Base-by-base conservation (phyloP, 306 rosid species). In the Cucumis hystrix region DNA sequence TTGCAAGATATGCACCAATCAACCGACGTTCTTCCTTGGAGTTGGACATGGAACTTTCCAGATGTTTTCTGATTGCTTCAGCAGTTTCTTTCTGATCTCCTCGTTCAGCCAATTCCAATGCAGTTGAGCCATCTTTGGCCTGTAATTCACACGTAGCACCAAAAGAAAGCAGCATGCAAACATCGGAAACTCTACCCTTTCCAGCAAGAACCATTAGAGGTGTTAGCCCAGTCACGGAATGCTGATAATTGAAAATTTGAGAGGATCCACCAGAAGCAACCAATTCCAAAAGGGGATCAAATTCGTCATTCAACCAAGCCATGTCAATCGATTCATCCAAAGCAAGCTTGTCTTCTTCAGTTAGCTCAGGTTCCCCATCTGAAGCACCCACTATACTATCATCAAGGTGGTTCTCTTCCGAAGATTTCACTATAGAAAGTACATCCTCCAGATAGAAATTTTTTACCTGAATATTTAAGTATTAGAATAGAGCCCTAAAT, bases 171-270 rank as follows among this genome's bases (percentile, higher is more conserved):
- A 95, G 90, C 92, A 86, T 86, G 86, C 93, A 89, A 83, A 95
- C 83, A 74, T 92, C 91, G 55, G 85, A 88, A 67, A 88, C 87
- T 82, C 91, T 92, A 77, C 99, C 97, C 83, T 87, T 95, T 78
- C 93, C 97, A 75, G 97, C 88, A 89, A 92, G 86, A 55, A 92
- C 97, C 96, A 95, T 95, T 76, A 92, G 82, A 0, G 99, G 89
- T 16, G 97, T 84, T 74, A 92, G 61, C 75, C 97, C 96, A 63
- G 85, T 89, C 80, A 79, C 79, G 1, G 96, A 92, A 87, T 95
- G 97, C 87, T 90, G 97, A 86, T 88, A 92, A 83, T 92, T 86
- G 17, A 87, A 87, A n/a, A 88, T 56, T 59, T 83, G 82, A 45
- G 74, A 78, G 54, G 86, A 81, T 68, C 83, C 93, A 76, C 83